Conservation (phyloP, 805 yeast genomes). For the Maudiozyma bulderi region DNA sequence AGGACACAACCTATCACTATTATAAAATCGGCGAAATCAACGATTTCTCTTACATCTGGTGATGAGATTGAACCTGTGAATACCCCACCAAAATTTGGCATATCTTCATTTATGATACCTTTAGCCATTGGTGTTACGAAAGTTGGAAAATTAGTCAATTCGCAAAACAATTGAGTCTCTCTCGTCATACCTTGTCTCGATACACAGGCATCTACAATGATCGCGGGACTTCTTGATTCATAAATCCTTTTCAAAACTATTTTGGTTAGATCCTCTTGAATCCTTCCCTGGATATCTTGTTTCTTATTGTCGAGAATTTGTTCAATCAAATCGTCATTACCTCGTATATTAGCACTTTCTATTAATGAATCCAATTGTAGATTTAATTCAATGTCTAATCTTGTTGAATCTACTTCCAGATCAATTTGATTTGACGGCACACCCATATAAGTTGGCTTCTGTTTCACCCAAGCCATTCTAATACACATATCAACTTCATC, state of each 20-base stretch:
- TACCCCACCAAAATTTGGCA: slow-evolving; percentile 63
- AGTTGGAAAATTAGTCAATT: slow-evolving; percentile 59
- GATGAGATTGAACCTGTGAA: slow-evolving; percentile 64
- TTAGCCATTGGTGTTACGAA: slow-evolving; percentile 84
- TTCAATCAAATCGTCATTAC: slow-evolving; percentile 31
- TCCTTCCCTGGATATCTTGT: not conserved
- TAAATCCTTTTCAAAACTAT: slow-evolving; percentile 38
- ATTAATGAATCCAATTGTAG: not conserved
- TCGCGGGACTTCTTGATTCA: slow-evolving; percentile 50
- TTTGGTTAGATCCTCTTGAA: slow-evolving; percentile 45
- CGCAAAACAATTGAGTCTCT: slow-evolving; percentile 47
- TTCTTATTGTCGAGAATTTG: slow-evolving; percentile 25
- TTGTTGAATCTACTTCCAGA: slow-evolving; percentile 38
- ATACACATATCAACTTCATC: slow-evolving; percentile 57
- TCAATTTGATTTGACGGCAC: slow-evolving; percentile 69
- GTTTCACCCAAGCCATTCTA: slow-evolving; percentile 51
- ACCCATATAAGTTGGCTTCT: slow-evolving; percentile 70
- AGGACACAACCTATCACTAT: slow-evolving; percentile 65
- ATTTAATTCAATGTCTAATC: slow-evolving; percentile 33
- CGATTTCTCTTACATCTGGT: slow-evolving; percentile 58
- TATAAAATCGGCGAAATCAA: slow-evolving; percentile 60
- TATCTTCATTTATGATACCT: slow-evolving; percentile 56
- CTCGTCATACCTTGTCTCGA: slow-evolving; percentile 51
- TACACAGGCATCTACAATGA: slow-evolving; percentile 76
- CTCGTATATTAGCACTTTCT: not conserved